Conservation (phyloP, 768 basidiomycete species). For the Boletus rufocinnamomeus region DNA sequence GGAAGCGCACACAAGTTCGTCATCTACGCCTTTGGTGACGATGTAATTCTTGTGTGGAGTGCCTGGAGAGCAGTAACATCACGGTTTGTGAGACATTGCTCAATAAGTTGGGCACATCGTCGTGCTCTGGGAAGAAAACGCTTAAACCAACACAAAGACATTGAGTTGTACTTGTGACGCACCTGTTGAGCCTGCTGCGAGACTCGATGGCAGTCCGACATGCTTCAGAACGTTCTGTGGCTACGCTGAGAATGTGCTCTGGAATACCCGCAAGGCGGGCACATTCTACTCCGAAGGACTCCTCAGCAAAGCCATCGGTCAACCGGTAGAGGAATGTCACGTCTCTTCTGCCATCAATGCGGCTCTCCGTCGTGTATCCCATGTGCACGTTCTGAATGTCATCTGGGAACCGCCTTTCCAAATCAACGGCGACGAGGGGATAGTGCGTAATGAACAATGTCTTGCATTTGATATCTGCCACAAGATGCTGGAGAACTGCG, state of each 20-base stretch:
- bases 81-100: conserved; percentile 25
- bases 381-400: conserved; percentile 83
- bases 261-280: conserved; percentile 85
- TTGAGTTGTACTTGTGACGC: conserved; percentile 5
- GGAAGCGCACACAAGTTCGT: background rate
- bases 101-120: conserved; percentile 31
- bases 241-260: conserved; percentile 62
- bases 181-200: conserved; percentile 55
- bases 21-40: conserved; percentile 12
- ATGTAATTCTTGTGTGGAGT: conserved; percentile 21
- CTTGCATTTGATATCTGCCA: conserved; percentile 58
- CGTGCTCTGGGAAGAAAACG: conserved; percentile 23
- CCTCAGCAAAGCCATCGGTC: conserved; percentile 68
- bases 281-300: conserved; percentile 93
- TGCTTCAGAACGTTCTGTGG: conserved; percentile 52
- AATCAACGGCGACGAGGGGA: conserved; percentile 72
- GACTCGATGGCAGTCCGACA: conserved; percentile 57
- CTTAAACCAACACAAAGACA: background rate
- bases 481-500: conserved; percentile 75
- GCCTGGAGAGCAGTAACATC: conserved; percentile 24
- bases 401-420: conserved; percentile 58
- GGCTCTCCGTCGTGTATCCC: conserved; percentile 71
- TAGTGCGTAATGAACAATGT: conserved; percentile 97
- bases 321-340: conserved; percentile 89
- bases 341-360: conserved; percentile 71